phyloP scores from a whole-genome alignment of 2,329 filamentous ascomycete species.

The Exserohilum rostratum region DNA sequence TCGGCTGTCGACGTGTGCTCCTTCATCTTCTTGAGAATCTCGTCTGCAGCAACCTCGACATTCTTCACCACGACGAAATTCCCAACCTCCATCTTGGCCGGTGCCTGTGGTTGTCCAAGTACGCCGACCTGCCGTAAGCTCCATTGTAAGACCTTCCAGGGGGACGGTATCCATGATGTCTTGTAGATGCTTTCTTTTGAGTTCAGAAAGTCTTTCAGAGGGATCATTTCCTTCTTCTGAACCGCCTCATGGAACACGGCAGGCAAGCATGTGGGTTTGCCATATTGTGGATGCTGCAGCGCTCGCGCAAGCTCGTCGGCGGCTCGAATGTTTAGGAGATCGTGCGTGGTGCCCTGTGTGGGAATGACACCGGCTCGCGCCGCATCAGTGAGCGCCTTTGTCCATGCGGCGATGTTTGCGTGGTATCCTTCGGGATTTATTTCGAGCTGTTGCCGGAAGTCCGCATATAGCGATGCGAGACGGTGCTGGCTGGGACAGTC shows the following conservation, averaged over 20 bases:
- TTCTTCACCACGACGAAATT: conserved; percentile 71
- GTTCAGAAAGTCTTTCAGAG: conserved; percentile 70
- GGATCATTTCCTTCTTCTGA: conserved; percentile 70
- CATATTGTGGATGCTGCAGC: conserved; percentile 78
- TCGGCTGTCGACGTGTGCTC: conserved; percentile 43
- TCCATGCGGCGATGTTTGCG: conserved; percentile 82
- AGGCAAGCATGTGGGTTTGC: conserved; percentile 79
- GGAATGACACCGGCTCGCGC: conserved; percentile 67
- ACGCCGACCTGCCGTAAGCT: conserved; percentile 70
- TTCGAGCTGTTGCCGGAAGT: conserved; percentile 75
- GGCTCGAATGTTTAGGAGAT: conserved; percentile 59
- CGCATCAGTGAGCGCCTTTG: conserved; percentile 72
- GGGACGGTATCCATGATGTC: conserved; percentile 70
- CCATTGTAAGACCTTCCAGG: conserved; percentile 77
- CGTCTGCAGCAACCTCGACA: conserved; percentile 61
- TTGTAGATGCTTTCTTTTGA: conserved; percentile 74
- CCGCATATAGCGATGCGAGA: conserved; percentile 84
- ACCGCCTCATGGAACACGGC: conserved; percentile 80
- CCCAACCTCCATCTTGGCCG: conserved; percentile 65
- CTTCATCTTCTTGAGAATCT: conserved; percentile 47
- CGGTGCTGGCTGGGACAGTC: conserved; percentile 64
- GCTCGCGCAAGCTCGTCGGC: conserved; percentile 70
- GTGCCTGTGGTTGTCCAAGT: conserved; percentile 53
- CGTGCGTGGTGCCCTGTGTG: conserved; percentile 45
- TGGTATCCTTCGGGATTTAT: conserved; percentile 85